These are phyloP conservation scores for Penicillium canescens DNA, from an alignment of 495 filamentous ascomycete genomes.

Conservation along the genomic window DNA sequence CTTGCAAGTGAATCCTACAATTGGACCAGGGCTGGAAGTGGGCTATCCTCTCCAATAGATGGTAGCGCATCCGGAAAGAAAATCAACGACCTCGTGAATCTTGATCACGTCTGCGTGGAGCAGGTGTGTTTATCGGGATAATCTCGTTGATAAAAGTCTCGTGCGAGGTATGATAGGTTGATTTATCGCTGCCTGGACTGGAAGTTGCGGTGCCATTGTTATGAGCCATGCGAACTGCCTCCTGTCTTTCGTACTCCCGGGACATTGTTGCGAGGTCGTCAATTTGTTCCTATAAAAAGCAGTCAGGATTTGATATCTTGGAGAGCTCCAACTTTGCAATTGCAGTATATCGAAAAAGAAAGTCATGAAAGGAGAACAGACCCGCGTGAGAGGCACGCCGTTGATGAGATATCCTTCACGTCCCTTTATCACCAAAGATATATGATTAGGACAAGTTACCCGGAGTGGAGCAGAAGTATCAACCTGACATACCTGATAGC, in stretches of 20 bases:
- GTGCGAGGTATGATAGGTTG: slow-evolving; percentile 16
- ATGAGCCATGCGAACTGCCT: slow-evolving; percentile 48
- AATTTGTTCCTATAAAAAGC: slow-evolving; percentile 47
- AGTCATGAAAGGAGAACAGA: slow-evolving; percentile 25
- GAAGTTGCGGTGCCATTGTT: slow-evolving; percentile 12
- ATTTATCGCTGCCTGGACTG: slow-evolving; percentile 15
- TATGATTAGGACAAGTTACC: slow-evolving; percentile 25
- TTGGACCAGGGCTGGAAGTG: background rate
- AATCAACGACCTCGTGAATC: slow-evolving; percentile 29
- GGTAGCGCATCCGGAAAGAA: background rate
- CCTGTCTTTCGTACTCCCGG: slow-evolving; percentile 52
- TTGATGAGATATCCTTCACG: slow-evolving; percentile 56
- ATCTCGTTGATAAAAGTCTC: slow-evolving; percentile 55
- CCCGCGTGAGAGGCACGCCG: slow-evolving; percentile 52
- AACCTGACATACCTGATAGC: slow-evolving; percentile 44
- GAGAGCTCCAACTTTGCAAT: background rate
- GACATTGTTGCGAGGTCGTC: slow-evolving; percentile 53
- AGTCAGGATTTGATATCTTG: slow-evolving; percentile 3
- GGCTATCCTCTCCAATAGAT: background rate
- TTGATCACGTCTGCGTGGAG: slow-evolving; percentile 32
- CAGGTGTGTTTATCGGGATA: slow-evolving; percentile 39
- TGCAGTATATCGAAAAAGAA: no score
- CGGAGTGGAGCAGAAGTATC: slow-evolving; percentile 6
- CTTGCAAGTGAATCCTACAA: background rate
- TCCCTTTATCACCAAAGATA: slow-evolving; percentile 31